These are phyloP conservation scores for Spergularia bocconei DNA, from an alignment of 148 eudicot species.

Conservation along the genomic window DNA sequence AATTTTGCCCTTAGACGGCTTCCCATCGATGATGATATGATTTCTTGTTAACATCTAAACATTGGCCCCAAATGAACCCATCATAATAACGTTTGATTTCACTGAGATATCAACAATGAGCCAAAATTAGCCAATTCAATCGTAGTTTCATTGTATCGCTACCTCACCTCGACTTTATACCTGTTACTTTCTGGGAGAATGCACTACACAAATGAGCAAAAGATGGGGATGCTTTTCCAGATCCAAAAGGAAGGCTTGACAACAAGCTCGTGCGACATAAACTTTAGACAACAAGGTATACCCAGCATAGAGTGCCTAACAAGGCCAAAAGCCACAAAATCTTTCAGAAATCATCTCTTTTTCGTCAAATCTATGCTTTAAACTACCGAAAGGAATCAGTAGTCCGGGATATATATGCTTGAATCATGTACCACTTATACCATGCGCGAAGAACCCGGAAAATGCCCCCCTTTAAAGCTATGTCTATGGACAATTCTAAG, in stretches of 20 bases:
- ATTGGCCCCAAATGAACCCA: too few species aligned
- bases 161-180: not conserved
- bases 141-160: not conserved
- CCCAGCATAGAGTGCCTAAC: conserved; percentile 10
- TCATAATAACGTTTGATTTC: too few species aligned
- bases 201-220: not conserved
- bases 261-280: not conserved
- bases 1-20: too few species aligned
- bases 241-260: not conserved
- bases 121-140: too few species aligned
- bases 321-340: conserved; percentile 19
- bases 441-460: not conserved
- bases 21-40: too few species aligned
- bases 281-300: conserved; percentile 15
- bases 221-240: conserved; percentile 8
- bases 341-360: conserved; percentile 8
- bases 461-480: conserved; percentile 7
- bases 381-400: not conserved
- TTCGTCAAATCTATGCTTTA: not conserved
- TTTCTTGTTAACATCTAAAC: too few species aligned
- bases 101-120: too few species aligned
- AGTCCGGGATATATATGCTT: not conserved
- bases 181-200: not conserved
- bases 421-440: not conserved
- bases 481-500: not conserved